These are phyloP conservation scores for Uromyces viciae-fabae DNA, from an alignment of 1,284 basidiomycete genomes.

Conservation along the genomic window DNA sequence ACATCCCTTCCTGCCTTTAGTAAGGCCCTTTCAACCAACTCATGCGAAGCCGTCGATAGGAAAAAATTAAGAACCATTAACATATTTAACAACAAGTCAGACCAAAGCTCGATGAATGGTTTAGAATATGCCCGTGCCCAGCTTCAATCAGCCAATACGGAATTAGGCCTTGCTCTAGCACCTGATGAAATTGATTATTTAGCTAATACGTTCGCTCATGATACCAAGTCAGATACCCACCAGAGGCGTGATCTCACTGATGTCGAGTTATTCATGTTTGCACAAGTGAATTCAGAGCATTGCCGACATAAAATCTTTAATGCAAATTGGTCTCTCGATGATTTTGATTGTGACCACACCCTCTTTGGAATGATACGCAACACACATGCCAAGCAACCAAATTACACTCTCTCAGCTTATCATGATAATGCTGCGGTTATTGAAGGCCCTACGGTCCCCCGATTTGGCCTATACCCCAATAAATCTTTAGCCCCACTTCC, in stretches of 20 bases:
- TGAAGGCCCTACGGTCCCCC: conserved; percentile 67
- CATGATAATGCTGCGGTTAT: conserved; percentile 97
- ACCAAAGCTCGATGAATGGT: conserved; percentile 58
- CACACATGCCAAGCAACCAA: conserved; percentile 61
- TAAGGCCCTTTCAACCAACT: conserved; percentile 61
- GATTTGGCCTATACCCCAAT: conserved; percentile 62
- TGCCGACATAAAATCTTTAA: conserved; percentile 99
- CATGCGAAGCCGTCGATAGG: conserved; percentile 6
- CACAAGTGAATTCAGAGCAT: conserved; percentile 99
- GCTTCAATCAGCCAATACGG: conserved; percentile 73
- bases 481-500: background rate
- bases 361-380: conserved; percentile 98
- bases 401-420: conserved; percentile 83
- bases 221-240: conserved; percentile 54
- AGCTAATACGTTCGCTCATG: conserved; percentile 77
- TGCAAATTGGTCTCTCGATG: conserved; percentile 88
- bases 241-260: conserved; percentile 81
- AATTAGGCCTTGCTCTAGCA: conserved; percentile 84
- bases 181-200: conserved; percentile 89
- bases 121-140: conserved; percentile 54
- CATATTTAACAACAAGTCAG: conserved; percentile 45
- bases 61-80: conserved; percentile 26
- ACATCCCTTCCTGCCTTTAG: conserved; percentile 69
- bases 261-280: conserved; percentile 99
- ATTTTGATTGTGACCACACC: conserved; percentile 65